Evolutionary conservation across 768 basidiomycete genomes (phyloP), one percentile per base, ranked within the genome.

Genomic region (Trametes punicea): DNA sequence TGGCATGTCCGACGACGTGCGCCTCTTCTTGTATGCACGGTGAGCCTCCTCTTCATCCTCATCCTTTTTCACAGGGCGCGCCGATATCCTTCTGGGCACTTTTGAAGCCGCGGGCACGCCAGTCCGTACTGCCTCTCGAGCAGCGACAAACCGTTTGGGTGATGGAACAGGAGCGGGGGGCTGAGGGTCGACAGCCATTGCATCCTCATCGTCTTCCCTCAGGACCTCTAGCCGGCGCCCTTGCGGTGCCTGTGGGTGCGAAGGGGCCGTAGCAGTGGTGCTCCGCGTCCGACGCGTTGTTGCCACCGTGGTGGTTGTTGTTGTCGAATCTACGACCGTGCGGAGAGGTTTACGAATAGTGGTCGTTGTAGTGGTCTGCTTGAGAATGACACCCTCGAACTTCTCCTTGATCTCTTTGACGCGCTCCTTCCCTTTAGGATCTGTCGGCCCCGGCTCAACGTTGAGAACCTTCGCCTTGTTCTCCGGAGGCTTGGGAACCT

Each of bases 1-100:
- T 23, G 82, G 82, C 0, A 74, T 71, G 29, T 83, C 78, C 2
- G 88, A 86, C 0, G 89, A 90, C 4, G 89, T 87, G 42, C 88
- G 77, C 60, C 85, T 80, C 69, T 88, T 88, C 77, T 93, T 93
- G 63, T 79, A 80, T 2, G 76, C 82, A 16, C 83, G 85, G 34
- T 73, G 70, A 9, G 76, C 76, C 38, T 86, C 88, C 21, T 76
- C 81, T n/a, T 79, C 78, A 25, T 83, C 82, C 13, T 75, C 77
- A 16, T 74, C 70, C 38, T 67, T 66, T 48, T 71, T 56, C 21
- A 67, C 30, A 9, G 56, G 34, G 18, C 58, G 46, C 11, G 45
- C 33, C 2, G 52, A 33, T 30, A 61, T 52, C 11, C 57, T 58
- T 13, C 47, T 23, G 15, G 57, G 58, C 3, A 55, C 58, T 26